These are phyloP conservation scores for Epichloe bromicola DNA, from an alignment of 2,329 filamentous ascomycete genomes.

Conservation along the genomic window DNA sequence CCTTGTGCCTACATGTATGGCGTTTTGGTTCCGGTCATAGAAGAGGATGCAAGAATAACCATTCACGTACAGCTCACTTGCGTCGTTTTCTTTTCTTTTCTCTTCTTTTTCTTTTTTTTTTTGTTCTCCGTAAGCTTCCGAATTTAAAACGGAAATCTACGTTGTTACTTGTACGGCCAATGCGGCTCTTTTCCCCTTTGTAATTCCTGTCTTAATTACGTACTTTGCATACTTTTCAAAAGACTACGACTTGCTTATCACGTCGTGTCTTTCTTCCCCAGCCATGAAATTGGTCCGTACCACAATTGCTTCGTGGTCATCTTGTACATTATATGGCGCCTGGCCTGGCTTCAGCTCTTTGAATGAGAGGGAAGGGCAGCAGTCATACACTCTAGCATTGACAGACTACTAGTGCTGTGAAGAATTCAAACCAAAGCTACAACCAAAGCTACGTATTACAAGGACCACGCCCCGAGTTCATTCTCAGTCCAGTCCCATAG, in stretches of 20 bases:
- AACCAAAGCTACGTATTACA: neutral
- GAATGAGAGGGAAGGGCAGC: no score
- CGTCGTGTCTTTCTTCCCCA: neutral
- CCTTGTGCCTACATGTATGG: neutral
- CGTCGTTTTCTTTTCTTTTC: neutral
- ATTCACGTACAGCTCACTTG: neutral
- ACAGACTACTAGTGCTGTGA: no score
- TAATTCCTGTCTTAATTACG: no score
- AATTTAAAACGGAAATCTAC: no score
- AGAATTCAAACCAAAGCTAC: neutral
- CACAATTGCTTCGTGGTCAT: neutral
- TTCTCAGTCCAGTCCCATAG: constrained; percentile 25
- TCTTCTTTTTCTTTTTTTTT: neutral
- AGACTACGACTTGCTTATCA: no score
- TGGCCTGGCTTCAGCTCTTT: neutral
- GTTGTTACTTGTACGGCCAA: no score
- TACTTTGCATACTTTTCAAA: no score
- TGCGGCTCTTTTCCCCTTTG: no score
- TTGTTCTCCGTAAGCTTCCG: neutral
- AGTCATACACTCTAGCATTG: no score
- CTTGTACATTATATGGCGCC: neutral
- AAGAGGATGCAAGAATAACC: neutral
- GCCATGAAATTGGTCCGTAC: neutral
- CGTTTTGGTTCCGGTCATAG: neutral
- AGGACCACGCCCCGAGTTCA: constrained; percentile 12